phyloP scores from a whole-genome alignment of 345 rosid genomes.

The Physaria fendleri region DNA sequence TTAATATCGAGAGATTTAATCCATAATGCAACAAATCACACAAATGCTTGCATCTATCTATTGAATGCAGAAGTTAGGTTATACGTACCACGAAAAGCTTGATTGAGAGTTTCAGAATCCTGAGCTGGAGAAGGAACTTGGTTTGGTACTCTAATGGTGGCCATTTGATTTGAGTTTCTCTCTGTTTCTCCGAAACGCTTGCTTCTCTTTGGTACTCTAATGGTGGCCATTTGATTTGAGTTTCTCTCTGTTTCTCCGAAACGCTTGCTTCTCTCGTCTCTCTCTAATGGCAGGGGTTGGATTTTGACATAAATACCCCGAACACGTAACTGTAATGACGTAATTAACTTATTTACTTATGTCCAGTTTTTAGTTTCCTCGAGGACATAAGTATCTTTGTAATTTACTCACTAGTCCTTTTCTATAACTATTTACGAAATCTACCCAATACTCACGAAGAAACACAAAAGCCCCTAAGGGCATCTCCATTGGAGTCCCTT shows the following conservation, averaged over 20 bases:
- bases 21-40: background rate
- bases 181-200: too few relatives aligned
- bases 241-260: background rate
- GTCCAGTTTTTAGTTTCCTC: conserved; percentile 6
- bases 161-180: conserved; percentile 19
- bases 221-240: conserved; percentile 35
- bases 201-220: conserved; percentile 57
- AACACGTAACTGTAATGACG: conserved; percentile 5
- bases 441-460: background rate
- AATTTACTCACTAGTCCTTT: too few relatives aligned
- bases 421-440: background rate
- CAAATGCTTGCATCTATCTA: background rate
- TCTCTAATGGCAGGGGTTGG: background rate
- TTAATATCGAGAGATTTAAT: background rate
- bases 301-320: conserved; percentile 4
- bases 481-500: too few relatives aligned
- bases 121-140: conserved; percentile 62
- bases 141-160: conserved; percentile 51
- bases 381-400: too few relatives aligned
- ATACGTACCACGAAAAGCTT: conserved; percentile 62
- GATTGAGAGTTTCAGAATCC: conserved; percentile 50
- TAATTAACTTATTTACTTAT: conserved; percentile 7
- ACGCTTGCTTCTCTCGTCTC: background rate
- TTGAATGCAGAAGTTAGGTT: too few relatives aligned
- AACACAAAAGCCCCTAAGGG: background rate